phyloP scores from a whole-genome alignment of 2,329 filamentous ascomycete species.

The Talaromyces sp. region DNA sequence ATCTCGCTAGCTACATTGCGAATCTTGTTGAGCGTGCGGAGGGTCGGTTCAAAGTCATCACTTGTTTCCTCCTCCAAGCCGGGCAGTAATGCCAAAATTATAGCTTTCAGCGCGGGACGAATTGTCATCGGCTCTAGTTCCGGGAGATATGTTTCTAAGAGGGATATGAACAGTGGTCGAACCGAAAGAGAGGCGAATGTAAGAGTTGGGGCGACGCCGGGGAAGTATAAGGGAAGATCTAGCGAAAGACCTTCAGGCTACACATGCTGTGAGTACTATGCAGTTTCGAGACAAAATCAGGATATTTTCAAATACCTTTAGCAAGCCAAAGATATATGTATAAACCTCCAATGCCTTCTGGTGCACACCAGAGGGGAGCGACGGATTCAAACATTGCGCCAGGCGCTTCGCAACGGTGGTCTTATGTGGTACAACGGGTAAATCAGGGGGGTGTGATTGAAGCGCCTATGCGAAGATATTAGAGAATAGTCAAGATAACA shows the following conservation, averaged over 20 bases:
- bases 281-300: not conserved
- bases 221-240: conserved; percentile 83
- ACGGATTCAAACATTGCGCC: conserved; percentile 91
- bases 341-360: conserved; percentile 97
- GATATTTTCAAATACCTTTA: conserved; percentile 56
- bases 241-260: conserved; percentile 69
- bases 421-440: conserved; percentile 75
- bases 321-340: conserved; percentile 78
- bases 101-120: conserved; percentile 82
- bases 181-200: conserved; percentile 94
- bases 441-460: conserved; percentile 74
- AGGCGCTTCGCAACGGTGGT: conserved; percentile 80
- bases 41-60: conserved; percentile 89
- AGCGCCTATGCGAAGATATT: conserved; percentile 60
- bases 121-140: conserved; percentile 67
- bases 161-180: conserved; percentile 75
- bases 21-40: conserved; percentile 74
- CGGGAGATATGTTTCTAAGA: conserved; percentile 78
- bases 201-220: conserved; percentile 81
- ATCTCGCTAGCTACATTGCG: conserved; percentile 58
- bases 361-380: conserved; percentile 90
- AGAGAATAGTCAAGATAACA: not conserved
- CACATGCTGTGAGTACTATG: not conserved
- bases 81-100: conserved; percentile 83
- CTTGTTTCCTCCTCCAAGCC: conserved; percentile 94